Conservation (phyloP, 179 eudicot species). For the Vitellaria paradoxa region DNA sequence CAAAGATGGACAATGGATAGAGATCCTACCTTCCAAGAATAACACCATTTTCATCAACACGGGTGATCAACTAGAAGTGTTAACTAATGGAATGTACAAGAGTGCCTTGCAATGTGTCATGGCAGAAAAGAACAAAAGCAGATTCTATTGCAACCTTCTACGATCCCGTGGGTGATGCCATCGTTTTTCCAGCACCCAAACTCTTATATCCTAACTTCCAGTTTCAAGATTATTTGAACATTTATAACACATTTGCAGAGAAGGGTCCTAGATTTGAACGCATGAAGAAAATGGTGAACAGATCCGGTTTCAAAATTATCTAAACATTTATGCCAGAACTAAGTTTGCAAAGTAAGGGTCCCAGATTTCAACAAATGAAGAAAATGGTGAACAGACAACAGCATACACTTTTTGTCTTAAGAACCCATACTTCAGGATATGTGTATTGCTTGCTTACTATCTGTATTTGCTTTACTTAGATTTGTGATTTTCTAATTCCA, state of each 20-base stretch:
- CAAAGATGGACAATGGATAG: conserved; percentile 68
- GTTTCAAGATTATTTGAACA: conserved; percentile 62
- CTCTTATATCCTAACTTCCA: conserved; percentile 48
- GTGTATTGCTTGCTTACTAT: no score
- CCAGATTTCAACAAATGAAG: no score
- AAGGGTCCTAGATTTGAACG: conserved; percentile 58
- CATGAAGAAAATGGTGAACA: conserved; percentile 46
- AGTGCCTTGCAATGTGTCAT: conserved; percentile 63
- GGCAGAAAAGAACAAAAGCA: conserved; percentile 50
- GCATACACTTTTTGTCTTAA: conserved; percentile 11
- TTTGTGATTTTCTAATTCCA: conserved; percentile 18
- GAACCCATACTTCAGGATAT: conserved; percentile 32
- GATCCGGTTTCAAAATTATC: no score
- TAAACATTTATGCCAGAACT: no score
- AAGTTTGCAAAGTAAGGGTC: no score
- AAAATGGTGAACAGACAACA: no score
- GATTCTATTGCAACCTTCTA: conserved; percentile 74
- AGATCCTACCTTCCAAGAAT: conserved; percentile 72
- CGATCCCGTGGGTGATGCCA: conserved; percentile 68
- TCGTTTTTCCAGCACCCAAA: conserved; percentile 43
- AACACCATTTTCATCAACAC: conserved; percentile 64
- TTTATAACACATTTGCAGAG: conserved; percentile 49
- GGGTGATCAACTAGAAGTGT: conserved; percentile 25
- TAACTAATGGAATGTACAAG: conserved; percentile 67
- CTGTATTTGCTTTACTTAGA: not conserved